Evolutionary conservation across 2,329 filamentous ascomycete genomes (phyloP), one percentile per base, ranked within the genome.

Genomic region (Epichloe elymi): DNA sequence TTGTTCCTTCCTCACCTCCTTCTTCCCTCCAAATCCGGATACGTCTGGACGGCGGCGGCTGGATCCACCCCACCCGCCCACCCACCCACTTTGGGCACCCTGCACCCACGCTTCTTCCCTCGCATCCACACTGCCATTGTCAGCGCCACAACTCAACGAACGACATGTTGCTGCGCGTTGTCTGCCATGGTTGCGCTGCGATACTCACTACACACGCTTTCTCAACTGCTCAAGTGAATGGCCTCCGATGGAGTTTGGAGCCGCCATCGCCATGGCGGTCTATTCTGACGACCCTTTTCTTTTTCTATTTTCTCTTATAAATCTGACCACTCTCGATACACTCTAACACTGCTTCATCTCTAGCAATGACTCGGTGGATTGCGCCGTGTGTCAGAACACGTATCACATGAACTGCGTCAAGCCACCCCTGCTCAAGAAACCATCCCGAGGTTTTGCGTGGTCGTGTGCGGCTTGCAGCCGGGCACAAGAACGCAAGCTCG

Each of bases 341-440:
- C 26, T 43, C 47, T 49, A 38, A 49, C 20, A 43, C 12, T 38
- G 4, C 36, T 46, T 42, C 12, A 14, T 20, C 17, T 44, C 5
- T 62, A 94, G 88, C 62, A 85, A 87, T 65, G 88, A 97, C 70
- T 97, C 93, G 39, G 93, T 97, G 23, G 91, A 97, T 66, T 98
- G 93, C 67, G 93, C 91, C 43, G 89, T 96, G 51, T 98, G 93
- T 68, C 80, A 84, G 63, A 84, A 89, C 66, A 97, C 91, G 14
- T 98, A 96, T 70, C 93, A 98, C 72, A 97, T 98, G 91, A 88
- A 90, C 62, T 98, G 93, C 67, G 93, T 98, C 51, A 85, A 86
- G 54, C 93, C 93, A 40, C 88, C 90, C 38, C 69, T 98, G 55
- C 77, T 89, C 49, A 98, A 96, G 68, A 98, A 98, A 68, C 93